Evolutionary conservation across 139 green algal species (phyloP).

Genomic region (Micromonas commoda): DNA sequence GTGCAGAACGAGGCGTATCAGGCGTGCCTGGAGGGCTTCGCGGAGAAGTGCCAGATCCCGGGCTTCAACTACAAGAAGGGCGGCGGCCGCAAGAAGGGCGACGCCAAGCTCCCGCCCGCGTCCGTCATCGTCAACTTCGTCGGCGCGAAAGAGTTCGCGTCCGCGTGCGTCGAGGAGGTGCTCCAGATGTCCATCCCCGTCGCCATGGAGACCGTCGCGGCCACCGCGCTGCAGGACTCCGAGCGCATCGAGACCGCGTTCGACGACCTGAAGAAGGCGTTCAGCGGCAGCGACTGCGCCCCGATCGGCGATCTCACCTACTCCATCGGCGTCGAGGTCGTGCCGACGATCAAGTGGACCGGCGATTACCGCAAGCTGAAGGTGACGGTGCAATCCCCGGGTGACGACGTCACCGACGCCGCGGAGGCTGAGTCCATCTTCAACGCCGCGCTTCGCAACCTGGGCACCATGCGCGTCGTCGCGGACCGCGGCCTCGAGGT

Average conservation of each 20-base stretch:
- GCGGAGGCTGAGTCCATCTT: background rate
- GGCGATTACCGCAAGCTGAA: slow-evolving; percentile 7
- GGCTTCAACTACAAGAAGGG: slow-evolving; percentile 16
- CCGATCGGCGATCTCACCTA: slow-evolving; percentile 3
- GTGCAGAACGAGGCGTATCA: background rate
- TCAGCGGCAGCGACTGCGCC: background rate
- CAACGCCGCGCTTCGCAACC: background rate
- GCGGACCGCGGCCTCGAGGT: background rate
- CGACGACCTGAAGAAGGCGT: slow-evolving; percentile 9
- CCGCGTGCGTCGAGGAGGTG: slow-evolving; percentile 7
- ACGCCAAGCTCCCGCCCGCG: background rate
- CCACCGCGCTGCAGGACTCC: slow-evolving; percentile 9
- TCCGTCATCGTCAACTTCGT: slow-evolving; percentile 4
- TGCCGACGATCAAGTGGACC: slow-evolving; percentile 8
- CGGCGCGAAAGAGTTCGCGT: background rate
- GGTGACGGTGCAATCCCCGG: background rate
- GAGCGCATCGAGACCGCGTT: background rate
- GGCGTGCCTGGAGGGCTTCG: background rate
- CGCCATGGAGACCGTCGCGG: slow-evolving; percentile 7
- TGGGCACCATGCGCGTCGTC: slow-evolving; percentile 9
- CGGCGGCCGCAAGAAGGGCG: background rate
- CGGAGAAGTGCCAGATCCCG: background rate
- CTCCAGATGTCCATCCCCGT: slow-evolving; percentile 8
- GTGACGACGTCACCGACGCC: background rate
- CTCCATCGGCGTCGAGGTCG: background rate